Percentiles rank a stretch among this genome's conserved stretches.
These are phyloP conservation scores for Zymoseptoria crescenta DNA, from an alignment of 2,329 filamentous ascomycete species.

Conservation along the genomic window DNA sequence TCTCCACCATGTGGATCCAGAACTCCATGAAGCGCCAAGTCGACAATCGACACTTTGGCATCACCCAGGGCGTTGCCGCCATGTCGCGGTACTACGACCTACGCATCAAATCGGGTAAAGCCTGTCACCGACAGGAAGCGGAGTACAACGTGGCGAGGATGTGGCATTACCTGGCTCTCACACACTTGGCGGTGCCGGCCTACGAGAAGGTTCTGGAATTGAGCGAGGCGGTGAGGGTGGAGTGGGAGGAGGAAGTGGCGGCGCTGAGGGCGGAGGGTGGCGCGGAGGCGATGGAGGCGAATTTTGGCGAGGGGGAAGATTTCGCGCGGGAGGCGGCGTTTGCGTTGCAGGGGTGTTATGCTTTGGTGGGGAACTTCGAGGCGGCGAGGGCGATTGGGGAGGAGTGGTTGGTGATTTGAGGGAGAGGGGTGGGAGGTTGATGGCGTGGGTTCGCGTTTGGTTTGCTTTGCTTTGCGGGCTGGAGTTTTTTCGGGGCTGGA, in stretches of 20 bases:
- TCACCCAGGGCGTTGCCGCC: constrained; percentile 78
- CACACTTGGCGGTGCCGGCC: constrained; percentile 62
- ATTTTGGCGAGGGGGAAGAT: constrained; percentile 40
- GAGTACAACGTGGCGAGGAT: constrained; percentile 72
- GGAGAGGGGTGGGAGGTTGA: background rate
- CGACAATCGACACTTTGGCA: constrained; percentile 80
- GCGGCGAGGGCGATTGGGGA: constrained; percentile 55
- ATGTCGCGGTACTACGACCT: constrained; percentile 64
- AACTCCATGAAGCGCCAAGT: constrained; percentile 82
- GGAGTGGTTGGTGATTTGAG: constrained; percentile 43
- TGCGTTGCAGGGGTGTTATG: constrained; percentile 61
- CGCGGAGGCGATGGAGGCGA: constrained; percentile 6
- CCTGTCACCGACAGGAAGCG: constrained; percentile 59
- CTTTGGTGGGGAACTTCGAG: constrained; percentile 54
- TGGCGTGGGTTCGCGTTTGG: too few relatives aligned
- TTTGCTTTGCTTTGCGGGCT: background rate
- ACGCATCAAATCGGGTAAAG: constrained; percentile 37
- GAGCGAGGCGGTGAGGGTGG: constrained; percentile 37
- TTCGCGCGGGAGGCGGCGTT: constrained; percentile 65
- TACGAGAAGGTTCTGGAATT: constrained; percentile 56
- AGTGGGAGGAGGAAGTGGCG: constrained; percentile 30
- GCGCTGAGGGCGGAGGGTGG: constrained; percentile 26
- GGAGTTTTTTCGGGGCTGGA: background rate
- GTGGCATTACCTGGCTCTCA: constrained; percentile 68
- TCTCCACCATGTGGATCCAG: constrained; percentile 79